phyloP scores from a whole-genome alignment of 1,139 yeast genomes.

The Geotrichum macrosporum region DNA sequence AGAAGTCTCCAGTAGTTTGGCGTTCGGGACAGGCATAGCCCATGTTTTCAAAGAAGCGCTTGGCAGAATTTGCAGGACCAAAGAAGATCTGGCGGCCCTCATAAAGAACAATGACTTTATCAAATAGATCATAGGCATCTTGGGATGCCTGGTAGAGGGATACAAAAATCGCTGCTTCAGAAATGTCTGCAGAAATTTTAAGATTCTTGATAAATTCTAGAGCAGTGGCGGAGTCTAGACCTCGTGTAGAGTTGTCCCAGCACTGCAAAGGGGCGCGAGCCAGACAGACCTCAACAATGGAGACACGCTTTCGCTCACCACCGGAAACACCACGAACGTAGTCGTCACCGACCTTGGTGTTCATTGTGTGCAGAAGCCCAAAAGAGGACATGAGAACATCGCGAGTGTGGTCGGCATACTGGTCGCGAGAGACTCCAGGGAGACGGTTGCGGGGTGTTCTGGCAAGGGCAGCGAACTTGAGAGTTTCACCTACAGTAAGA shows the following conservation, averaged over 20 bases:
- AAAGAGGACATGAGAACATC: slow-evolving; percentile 50
- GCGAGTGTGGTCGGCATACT: slow-evolving; percentile 46
- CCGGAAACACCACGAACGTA: slow-evolving; percentile 58
- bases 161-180: slow-evolving; percentile 53
- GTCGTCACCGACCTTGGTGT: slow-evolving; percentile 56
- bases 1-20: slow-evolving; percentile 55
- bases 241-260: slow-evolving; percentile 71
- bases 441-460: slow-evolving; percentile 52
- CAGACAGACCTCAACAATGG: slow-evolving; percentile 55
- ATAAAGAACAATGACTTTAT: slow-evolving; percentile 57
- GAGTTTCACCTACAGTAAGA: slow-evolving; percentile 56
- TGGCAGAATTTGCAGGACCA: slow-evolving; percentile 50
- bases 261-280: slow-evolving; percentile 54
- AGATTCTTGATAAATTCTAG: slow-evolving; percentile 58
- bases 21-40: slow-evolving; percentile 57
- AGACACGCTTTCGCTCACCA: slow-evolving; percentile 58
- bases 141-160: slow-evolving; percentile 60
- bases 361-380: slow-evolving; percentile 51
- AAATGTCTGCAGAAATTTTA: slow-evolving; percentile 52
- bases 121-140: slow-evolving; percentile 55
- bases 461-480: slow-evolving; percentile 53
- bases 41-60: slow-evolving; percentile 52
- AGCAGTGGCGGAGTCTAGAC: slow-evolving; percentile 67
- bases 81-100: slow-evolving; percentile 54
- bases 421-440: slow-evolving; percentile 45